A percentile compares a stretch with the other conserved stretches of the same genome.
These are phyloP conservation scores for Grosmannia clavigera DNA, from an alignment of 2,329 filamentous ascomycete species.

Conservation along the genomic window DNA sequence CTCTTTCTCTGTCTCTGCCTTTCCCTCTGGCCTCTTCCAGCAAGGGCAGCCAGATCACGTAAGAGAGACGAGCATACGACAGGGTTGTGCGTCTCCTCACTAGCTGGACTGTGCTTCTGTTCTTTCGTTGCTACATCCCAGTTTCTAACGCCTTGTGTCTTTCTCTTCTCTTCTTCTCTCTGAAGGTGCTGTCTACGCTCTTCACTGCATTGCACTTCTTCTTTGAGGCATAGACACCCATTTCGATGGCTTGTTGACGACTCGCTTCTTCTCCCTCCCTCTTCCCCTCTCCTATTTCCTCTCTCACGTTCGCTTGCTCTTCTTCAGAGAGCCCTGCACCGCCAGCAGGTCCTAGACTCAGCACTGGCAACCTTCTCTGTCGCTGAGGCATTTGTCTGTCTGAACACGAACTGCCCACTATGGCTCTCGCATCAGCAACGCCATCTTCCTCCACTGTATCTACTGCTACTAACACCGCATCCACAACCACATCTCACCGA, in stretches of 20 bases:
- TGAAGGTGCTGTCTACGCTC: background rate
- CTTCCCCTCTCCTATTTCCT: background rate
- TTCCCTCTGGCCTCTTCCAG: background rate
- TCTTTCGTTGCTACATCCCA: background rate
- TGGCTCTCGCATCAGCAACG: background rate
- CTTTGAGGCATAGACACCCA: background rate
- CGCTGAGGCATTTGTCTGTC: background rate
- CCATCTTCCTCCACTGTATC: background rate
- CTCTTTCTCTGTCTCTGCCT: background rate
- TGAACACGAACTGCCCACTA: background rate
- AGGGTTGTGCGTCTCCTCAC: background rate
- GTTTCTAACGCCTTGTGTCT: background rate
- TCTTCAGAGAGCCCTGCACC: background rate
- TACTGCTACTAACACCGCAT: background rate
- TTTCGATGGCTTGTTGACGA: background rate
- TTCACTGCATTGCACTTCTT: background rate
- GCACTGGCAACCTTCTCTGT: background rate
- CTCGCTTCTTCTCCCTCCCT: background rate
- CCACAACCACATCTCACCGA: conserved; percentile 11
- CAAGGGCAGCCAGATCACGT: background rate
- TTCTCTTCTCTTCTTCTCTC: background rate
- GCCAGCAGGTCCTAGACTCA: background rate
- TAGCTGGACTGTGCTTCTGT: background rate
- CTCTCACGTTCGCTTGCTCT: background rate
- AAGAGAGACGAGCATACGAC: background rate